A percentile compares a stretch with the other conserved stretches of the same genome.
phyloP scores from a whole-genome alignment of 2,329 filamentous ascomycete species.

The Geosmithia flava region DNA sequence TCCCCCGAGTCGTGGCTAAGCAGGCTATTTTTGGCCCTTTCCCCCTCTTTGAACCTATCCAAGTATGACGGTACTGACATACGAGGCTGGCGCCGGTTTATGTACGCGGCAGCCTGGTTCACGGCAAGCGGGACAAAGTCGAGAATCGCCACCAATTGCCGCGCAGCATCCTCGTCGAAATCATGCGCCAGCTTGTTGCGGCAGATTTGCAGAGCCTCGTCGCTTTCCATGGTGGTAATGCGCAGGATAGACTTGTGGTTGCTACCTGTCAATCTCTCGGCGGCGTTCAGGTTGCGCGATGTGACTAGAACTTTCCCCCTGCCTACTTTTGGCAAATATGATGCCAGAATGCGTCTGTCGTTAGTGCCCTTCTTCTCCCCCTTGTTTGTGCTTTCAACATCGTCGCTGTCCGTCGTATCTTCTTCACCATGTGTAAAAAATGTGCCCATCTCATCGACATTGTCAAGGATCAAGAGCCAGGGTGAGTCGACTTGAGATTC shows the following conservation, averaged over 20 bases:
- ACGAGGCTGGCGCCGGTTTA: not conserved
- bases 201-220: not conserved
- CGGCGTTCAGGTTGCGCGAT: not conserved
- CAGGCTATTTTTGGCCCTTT: slow-evolving; percentile 5
- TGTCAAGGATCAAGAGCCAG: not conserved
- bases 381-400: no score
- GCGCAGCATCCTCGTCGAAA: not conserved
- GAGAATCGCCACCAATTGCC: not conserved
- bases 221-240: not conserved
- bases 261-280: not conserved
- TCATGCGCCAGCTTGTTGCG: not conserved
- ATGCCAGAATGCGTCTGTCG: not conserved
- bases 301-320: not conserved
- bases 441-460: not conserved
- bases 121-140: not conserved
- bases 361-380: no score
- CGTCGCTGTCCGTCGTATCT: not conserved
- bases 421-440: not conserved
- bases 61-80: not conserved
- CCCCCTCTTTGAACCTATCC: not conserved
- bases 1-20: slow-evolving; percentile 6
- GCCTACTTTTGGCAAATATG: not conserved
- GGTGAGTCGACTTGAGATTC: not conserved
- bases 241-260: not conserved
- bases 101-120: not conserved